Percentiles rank a stretch among this genome's conserved stretches.
These are phyloP conservation scores for Pelargonium cotyledonis DNA, from an alignment of 441 rosid genomes.

Conservation along the genomic window DNA sequence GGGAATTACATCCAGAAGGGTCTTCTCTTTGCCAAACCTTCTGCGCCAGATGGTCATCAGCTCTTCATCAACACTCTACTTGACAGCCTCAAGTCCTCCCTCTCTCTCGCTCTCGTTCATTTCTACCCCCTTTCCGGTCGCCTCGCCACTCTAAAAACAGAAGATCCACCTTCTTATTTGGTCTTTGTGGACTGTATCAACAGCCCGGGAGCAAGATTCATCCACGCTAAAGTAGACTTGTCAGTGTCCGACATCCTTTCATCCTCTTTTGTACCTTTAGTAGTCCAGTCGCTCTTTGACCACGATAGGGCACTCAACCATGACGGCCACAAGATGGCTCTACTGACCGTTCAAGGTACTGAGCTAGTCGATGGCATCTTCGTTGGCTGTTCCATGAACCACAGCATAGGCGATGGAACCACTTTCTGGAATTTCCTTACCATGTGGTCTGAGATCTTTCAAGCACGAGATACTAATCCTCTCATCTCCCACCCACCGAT, in stretches of 20 bases:
- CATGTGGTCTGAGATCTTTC: constrained; percentile 54
- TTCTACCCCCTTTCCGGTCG: constrained; percentile 76
- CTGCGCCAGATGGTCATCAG: constrained; percentile 12
- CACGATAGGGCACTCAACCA: constrained; percentile 51
- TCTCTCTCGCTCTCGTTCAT: constrained; percentile 48
- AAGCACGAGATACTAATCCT: constrained; percentile 16
- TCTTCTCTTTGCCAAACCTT: constrained; percentile 47
- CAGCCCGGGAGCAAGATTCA: constrained; percentile 58
- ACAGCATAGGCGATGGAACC: constrained; percentile 48
- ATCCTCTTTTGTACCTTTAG: constrained; percentile 40
- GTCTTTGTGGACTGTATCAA: constrained; percentile 45
- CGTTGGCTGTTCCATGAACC: constrained; percentile 66
- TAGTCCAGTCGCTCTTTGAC: constrained; percentile 59
- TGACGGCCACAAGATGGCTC: constrained; percentile 45
- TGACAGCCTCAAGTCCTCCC: constrained; percentile 40
- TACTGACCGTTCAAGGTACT: constrained; percentile 51
- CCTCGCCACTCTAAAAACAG: constrained; percentile 24
- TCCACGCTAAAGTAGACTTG: constrained; percentile 44
- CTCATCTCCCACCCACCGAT: constrained; percentile 41
- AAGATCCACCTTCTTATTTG: constrained; percentile 31
- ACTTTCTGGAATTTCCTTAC: constrained; percentile 65
- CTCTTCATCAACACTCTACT: constrained; percentile 29
- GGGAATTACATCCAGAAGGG: constrained; percentile 66
- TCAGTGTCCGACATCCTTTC: constrained; percentile 37
- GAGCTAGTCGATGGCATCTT: constrained; percentile 63